Conservation (phyloP, 1,139 yeast species). For the Hyphopichia pseudoburtonii region DNA sequence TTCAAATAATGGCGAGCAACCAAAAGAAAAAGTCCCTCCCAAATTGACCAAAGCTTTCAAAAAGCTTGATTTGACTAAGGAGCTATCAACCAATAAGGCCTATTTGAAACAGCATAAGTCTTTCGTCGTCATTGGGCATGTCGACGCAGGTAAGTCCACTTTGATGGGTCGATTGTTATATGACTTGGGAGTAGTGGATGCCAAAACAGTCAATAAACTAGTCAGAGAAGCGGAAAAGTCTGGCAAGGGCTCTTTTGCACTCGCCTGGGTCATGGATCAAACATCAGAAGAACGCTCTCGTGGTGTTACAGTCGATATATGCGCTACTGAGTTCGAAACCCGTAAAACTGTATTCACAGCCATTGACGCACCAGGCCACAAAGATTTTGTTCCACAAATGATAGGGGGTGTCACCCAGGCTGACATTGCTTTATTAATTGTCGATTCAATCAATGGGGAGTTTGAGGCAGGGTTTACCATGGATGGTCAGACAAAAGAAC, state of each 20-base stretch:
- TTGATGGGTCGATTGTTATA: slow-evolving; percentile 84
- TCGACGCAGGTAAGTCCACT: slow-evolving; percentile 97
- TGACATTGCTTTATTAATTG: slow-evolving; percentile 69
- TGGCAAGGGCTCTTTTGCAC: slow-evolving; percentile 91
- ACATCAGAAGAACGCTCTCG: slow-evolving; percentile 84
- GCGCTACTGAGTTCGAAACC: slow-evolving; percentile 83
- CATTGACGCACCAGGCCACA: slow-evolving; percentile 85
- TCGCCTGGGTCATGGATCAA: slow-evolving; percentile 98
- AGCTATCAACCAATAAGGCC: slow-evolving; percentile 33
- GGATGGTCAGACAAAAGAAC: slow-evolving; percentile 95
- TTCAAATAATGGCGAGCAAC: slow-evolving; percentile 21
- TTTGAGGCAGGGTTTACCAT: slow-evolving; percentile 85
- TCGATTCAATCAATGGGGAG: slow-evolving; percentile 80
- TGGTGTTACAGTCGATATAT: slow-evolving; percentile 94
- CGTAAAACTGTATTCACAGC: slow-evolving; percentile 67
- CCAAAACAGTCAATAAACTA: slow-evolving; percentile 70
- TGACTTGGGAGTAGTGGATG: slow-evolving; percentile 80
- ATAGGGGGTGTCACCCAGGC: slow-evolving; percentile 56
- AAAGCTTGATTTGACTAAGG: slow-evolving; percentile 39
- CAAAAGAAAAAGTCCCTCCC: slow-evolving; percentile 8
- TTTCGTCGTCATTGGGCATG: slow-evolving; percentile 92
- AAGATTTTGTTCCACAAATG: slow-evolving; percentile 55
- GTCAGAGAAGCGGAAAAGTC: slow-evolving; percentile 76
- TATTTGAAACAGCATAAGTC: slow-evolving; percentile 63
- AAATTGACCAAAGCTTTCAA: slow-evolving; percentile 42